These are phyloP conservation scores for Pestalotiopsis sp. DNA, from an alignment of 2,329 filamentous ascomycete genomes.

Conservation along the genomic window DNA sequence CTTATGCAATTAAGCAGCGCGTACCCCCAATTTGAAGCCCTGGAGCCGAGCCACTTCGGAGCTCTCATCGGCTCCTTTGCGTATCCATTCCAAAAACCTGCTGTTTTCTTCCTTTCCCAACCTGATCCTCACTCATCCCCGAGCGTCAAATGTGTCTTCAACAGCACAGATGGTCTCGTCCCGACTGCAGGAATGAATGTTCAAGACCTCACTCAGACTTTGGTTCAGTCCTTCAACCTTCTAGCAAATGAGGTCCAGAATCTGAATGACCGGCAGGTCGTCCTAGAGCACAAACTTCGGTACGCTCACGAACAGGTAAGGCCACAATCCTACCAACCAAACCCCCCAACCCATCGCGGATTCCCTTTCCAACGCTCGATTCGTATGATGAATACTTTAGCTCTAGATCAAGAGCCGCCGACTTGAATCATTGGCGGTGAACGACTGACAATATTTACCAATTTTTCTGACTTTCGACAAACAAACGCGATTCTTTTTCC, in stretches of 20 bases:
- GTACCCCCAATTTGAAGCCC: background rate
- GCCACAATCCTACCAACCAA: constrained; percentile 23
- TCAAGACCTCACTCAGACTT: constrained; percentile 52
- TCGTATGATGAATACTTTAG: constrained; percentile 61
- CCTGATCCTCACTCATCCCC: background rate
- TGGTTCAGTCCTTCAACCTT: constrained; percentile 66
- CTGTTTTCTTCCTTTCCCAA: background rate
- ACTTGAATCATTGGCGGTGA: constrained; percentile 42
- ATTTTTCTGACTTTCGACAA: constrained; percentile 39
- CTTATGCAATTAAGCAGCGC: background rate
- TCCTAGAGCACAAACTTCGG: constrained; percentile 67
- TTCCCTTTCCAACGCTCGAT: constrained; percentile 9
- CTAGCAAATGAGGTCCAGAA: constrained; percentile 67
- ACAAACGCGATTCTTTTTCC: background rate
- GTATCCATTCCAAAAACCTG: background rate
- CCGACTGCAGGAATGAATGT: constrained; percentile 39
- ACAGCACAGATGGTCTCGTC: background rate
- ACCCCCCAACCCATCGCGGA: background rate
- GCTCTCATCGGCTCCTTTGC: background rate
- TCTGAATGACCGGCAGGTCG: constrained; percentile 64
- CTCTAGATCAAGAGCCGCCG: constrained; percentile 81
- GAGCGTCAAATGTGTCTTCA: background rate
- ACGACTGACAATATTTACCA: constrained; percentile 60
- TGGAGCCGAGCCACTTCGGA: constrained; percentile 4
- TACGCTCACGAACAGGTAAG: constrained; percentile 70